Percentiles rank a stretch among this genome's conserved stretches.
These are phyloP conservation scores for Phytophthora colocasiae DNA, from an alignment of 352 stramenopile species.

Conservation along the genomic window DNA sequence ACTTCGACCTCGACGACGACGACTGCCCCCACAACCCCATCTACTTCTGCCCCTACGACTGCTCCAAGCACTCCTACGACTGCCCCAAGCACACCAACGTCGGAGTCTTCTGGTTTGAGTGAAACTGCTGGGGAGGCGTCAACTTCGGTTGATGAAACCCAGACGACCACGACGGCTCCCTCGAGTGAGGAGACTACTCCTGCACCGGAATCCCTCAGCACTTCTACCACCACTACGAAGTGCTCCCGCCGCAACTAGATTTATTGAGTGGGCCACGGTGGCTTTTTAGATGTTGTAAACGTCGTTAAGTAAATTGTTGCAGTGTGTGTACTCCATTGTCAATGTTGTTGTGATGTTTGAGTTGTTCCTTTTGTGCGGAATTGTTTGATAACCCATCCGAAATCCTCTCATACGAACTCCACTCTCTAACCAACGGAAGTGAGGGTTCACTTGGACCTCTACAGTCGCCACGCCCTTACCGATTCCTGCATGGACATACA, in stretches of 20 bases:
- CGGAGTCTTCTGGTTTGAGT: background rate
- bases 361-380: no score
- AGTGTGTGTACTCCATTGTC: conserved; percentile 2
- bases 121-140: conserved; percentile 14
- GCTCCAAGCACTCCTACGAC: conserved; percentile 1
- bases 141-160: conserved; percentile 10
- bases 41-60: conserved; percentile 5
- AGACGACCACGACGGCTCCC: background rate
- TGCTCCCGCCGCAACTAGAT: conserved; percentile 15
- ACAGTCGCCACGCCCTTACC: no score
- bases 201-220: conserved; percentile 16
- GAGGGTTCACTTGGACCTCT: no score
- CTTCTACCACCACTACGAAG: conserved; percentile 7
- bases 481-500: no score
- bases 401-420: no score
- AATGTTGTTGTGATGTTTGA: conserved; percentile 8
- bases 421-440: no score
- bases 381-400: no score
- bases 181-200: conserved; percentile 8
- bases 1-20: conserved; percentile 8
- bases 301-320: conserved; percentile 12
- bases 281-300: conserved; percentile 14
- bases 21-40: conserved; percentile 3
- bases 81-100: conserved; percentile 7
- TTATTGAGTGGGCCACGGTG: conserved; percentile 9